Conservation (phyloP, 2,329 filamentous ascomycete genomes). For the Epichloe glyceriae region DNA sequence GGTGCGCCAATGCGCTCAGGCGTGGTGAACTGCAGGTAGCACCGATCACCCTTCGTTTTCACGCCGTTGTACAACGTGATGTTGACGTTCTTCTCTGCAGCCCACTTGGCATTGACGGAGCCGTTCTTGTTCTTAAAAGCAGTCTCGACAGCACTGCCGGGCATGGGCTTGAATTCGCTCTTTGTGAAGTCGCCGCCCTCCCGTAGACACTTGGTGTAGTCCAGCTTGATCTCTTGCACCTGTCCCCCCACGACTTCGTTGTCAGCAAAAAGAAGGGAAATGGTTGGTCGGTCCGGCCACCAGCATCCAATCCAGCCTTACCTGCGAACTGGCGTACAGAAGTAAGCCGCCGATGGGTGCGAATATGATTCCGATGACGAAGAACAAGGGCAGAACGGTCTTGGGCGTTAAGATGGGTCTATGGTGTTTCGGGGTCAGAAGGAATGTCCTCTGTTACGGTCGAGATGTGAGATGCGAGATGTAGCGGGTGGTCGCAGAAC, state of each 20-base stretch:
- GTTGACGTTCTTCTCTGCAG: slow-evolving; percentile 24
- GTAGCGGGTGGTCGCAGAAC: slow-evolving; percentile 23
- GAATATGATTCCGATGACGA: slow-evolving; percentile 80
- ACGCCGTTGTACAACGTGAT: slow-evolving; percentile 27
- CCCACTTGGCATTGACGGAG: slow-evolving; percentile 28
- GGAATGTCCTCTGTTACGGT: slow-evolving; percentile 1
- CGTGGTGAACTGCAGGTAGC: slow-evolving; percentile 65
- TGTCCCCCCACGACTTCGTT: slow-evolving; percentile 19
- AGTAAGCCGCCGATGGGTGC: slow-evolving; percentile 82
- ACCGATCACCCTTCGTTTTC: slow-evolving; percentile 35
- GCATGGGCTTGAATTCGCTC: slow-evolving; percentile 35
- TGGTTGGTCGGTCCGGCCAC: neutral
- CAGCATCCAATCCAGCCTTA: slow-evolving; percentile 24
- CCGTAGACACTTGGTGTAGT: slow-evolving; percentile 68
- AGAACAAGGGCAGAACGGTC: slow-evolving; percentile 84
- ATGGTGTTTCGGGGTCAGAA: slow-evolving; percentile 23
- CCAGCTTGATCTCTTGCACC: slow-evolving; percentile 83
- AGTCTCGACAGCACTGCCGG: slow-evolving; percentile 42
- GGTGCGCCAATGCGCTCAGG: slow-evolving; percentile 69
- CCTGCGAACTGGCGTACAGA: slow-evolving; percentile 72
- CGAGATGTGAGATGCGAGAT: neutral
- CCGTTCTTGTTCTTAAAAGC: slow-evolving; percentile 53
- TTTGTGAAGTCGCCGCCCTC: slow-evolving; percentile 34
- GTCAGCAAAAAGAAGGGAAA: neutral
- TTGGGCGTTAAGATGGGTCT: slow-evolving; percentile 93